Percentiles rank a stretch among this genome's conserved stretches.
Conservation (phyloP, 768 basidiomycete genomes). For the Punctularia strigosozonata region DNA sequence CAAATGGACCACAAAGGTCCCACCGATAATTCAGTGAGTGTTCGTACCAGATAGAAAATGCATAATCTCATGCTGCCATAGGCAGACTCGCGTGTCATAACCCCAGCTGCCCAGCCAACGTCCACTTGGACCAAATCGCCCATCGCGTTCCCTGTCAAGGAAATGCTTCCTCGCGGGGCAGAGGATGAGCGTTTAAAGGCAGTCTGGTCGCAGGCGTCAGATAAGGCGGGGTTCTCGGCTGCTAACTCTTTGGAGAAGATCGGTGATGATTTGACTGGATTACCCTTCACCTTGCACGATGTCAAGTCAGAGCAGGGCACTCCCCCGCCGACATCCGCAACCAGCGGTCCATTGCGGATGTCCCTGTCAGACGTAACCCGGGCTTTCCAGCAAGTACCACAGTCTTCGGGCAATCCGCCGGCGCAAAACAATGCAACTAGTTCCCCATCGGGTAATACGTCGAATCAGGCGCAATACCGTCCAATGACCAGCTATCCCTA, state of each 20-base stretch:
- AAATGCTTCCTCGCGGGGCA: constrained; percentile 54
- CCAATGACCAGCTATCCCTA: constrained; percentile 1
- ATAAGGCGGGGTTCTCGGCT: constrained; percentile 51
- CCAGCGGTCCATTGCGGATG: constrained; percentile 55
- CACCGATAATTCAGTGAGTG: constrained; percentile 42
- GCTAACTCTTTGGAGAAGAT: constrained; percentile 80
- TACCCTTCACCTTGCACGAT: constrained; percentile 76
- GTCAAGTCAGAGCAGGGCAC: constrained; percentile 81
- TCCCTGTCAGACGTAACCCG: constrained; percentile 74
- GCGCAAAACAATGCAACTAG: constrained; percentile 34
- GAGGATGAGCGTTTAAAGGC: constrained; percentile 81
- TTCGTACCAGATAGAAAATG: constrained; percentile 5
- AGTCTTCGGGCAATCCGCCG: constrained; percentile 36
- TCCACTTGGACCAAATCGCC: constrained; percentile 46
- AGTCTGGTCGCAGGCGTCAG: constrained; percentile 72
- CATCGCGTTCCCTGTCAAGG: constrained; percentile 47
- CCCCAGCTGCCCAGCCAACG: no score
- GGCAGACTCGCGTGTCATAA: constrained; percentile 34
- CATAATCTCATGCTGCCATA: constrained; percentile 17
- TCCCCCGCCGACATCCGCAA: constrained; percentile 57
- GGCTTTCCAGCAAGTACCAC: constrained; percentile 79
- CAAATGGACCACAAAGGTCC: no score
- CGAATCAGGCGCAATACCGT: background rate
- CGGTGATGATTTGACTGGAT: constrained; percentile 65
- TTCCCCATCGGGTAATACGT: constrained; percentile 19